Evolutionary conservation across 257 asterid species (phyloP).

Genomic region (Solanum etuberosum): DNA sequence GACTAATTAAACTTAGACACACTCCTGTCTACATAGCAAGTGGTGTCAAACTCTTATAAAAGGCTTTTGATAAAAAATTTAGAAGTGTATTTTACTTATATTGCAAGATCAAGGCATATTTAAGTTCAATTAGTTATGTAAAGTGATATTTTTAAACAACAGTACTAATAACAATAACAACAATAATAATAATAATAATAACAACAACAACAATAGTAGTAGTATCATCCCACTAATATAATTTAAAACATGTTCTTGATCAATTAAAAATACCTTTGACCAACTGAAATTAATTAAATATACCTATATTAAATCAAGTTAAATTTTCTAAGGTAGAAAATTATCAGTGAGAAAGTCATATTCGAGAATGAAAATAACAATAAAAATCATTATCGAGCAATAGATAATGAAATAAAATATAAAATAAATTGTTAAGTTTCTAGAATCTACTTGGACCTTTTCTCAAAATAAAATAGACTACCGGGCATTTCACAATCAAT

Average conservation of each 20-base stretch:
- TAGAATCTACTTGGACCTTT: neutral
- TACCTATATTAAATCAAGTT: neutral
- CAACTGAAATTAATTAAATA: neutral
- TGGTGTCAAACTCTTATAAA: too few relatives aligned
- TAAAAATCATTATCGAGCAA: neutral
- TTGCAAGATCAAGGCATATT: fast-evolving
- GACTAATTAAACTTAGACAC: too few relatives aligned
- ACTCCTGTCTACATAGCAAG: too few relatives aligned
- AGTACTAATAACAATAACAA: too few relatives aligned
- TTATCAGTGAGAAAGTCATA: neutral
- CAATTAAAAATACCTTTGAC: neutral
- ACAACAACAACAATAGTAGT: too few relatives aligned
- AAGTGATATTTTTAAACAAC: too few relatives aligned
- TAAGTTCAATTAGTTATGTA: too few relatives aligned
- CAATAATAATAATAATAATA: too few relatives aligned
- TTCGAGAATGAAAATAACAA: neutral
- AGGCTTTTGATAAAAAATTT: too few relatives aligned
- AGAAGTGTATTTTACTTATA: too few relatives aligned
- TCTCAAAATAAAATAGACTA: neutral
- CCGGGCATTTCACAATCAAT: neutral
- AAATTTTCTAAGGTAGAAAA: neutral
- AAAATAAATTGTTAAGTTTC: neutral
- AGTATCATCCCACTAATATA: neutral
- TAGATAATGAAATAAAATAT: neutral
- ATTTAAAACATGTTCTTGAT: neutral